A percentile compares a stretch with the other conserved stretches of the same genome.
phyloP scores from a whole-genome alignment of 2,329 filamentous ascomycete genomes.

The Hymenotorrendiella dingleyae region DNA sequence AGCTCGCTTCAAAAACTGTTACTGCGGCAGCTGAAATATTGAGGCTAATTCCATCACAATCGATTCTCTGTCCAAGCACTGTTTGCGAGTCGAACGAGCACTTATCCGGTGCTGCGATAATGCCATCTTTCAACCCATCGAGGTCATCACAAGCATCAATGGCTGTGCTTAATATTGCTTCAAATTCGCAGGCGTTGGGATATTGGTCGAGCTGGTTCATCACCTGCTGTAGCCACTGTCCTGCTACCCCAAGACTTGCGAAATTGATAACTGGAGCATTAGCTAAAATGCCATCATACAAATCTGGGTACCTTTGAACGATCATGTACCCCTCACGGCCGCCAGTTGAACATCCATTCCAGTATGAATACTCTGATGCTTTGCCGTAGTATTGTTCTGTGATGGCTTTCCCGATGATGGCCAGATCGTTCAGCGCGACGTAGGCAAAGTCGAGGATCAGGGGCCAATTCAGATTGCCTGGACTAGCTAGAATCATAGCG shows the following conservation, averaged over 20 bases:
- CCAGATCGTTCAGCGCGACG: slow-evolving; percentile 31
- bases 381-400: slow-evolving; percentile 31
- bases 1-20: slow-evolving; percentile 6
- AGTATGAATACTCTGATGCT: slow-evolving; percentile 33
- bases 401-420: slow-evolving; percentile 31
- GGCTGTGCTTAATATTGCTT: slow-evolving; percentile 7
- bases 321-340: slow-evolving; percentile 34
- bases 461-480: too few relatives aligned
- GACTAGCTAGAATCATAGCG: too few relatives aligned
- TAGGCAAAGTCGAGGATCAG: slow-evolving; percentile 35
- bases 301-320: slow-evolving; percentile 33
- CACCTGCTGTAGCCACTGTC: slow-evolving; percentile 12
- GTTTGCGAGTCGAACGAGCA: slow-evolving; percentile 15
- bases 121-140: slow-evolving; percentile 17
- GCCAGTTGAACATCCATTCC: slow-evolving; percentile 34
- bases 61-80: slow-evolving; percentile 5
- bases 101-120: slow-evolving; percentile 6
- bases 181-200: slow-evolving; percentile 11
- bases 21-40: slow-evolving; percentile 7
- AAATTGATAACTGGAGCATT: slow-evolving; percentile 33
- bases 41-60: slow-evolving; percentile 8
- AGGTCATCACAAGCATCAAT: slow-evolving; percentile 13
- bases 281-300: slow-evolving; percentile 37
- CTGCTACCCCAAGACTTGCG: slow-evolving; percentile 1
- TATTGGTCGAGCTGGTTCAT: slow-evolving; percentile 11